A percentile compares a stretch with the other conserved stretches of the same genome.
phyloP scores from a whole-genome alignment of 2,329 filamentous ascomycete species.

The Myotisia sp. region DNA sequence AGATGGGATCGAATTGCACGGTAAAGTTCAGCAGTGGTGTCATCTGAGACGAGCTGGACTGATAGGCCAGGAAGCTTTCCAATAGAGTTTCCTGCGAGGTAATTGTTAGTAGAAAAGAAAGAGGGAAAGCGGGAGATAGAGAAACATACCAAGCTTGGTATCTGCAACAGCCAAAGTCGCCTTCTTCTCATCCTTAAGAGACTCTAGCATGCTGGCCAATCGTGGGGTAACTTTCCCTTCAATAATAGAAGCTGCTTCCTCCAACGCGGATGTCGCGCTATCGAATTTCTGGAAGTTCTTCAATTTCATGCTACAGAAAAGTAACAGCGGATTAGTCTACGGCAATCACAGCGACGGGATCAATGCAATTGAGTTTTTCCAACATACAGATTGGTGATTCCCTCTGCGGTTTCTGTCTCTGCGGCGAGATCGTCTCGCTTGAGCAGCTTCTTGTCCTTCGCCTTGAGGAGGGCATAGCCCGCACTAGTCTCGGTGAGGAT shows the following conservation, averaged over 20 bases:
- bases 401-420: slow-evolving; percentile 66
- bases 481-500: slow-evolving; percentile 89
- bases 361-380: slow-evolving; percentile 5
- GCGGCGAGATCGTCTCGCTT: slow-evolving; percentile 68
- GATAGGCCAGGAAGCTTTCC: slow-evolving; percentile 79
- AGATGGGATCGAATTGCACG: slow-evolving; percentile 87
- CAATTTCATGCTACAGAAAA: slow-evolving; percentile 57
- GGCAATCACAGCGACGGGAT: slow-evolving; percentile 1
- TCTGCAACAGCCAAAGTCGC: slow-evolving; percentile 87
- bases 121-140: background rate
- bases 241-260: slow-evolving; percentile 75
- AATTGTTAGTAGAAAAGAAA: background rate
- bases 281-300: slow-evolving; percentile 98
- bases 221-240: slow-evolving; percentile 92
- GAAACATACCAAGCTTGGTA: slow-evolving; percentile 55
- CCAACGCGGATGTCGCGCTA: slow-evolving; percentile 74
- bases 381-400: slow-evolving; percentile 70
- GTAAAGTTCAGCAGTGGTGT: slow-evolving; percentile 73
- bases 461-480: slow-evolving; percentile 96
- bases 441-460: slow-evolving; percentile 94
- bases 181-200: slow-evolving; percentile 96
- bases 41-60: slow-evolving; percentile 70
- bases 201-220: slow-evolving; percentile 66
- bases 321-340: slow-evolving; percentile 5
- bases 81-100: slow-evolving; percentile 55